phyloP scores from a whole-genome alignment of 2,329 filamentous ascomycete genomes.

The Xylariaceae sp. region DNA sequence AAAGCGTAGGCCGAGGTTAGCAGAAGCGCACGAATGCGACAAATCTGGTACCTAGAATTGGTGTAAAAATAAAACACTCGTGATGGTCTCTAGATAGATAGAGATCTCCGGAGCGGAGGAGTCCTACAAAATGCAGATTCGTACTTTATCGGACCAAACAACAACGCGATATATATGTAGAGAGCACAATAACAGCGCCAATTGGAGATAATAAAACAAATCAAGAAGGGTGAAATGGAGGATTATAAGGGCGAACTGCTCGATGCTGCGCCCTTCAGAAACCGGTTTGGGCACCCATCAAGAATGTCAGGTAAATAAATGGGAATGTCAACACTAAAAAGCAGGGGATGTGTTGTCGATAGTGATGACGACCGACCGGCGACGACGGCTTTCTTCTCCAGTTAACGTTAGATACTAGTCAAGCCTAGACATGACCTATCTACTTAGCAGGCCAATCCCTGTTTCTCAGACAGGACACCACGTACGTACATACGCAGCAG shows the following conservation, averaged over 20 bases:
- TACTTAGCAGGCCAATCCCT: not conserved
- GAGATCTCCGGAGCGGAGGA: too few relatives aligned
- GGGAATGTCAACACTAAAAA: not conserved
- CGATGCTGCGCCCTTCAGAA: not conserved
- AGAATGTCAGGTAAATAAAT: not conserved
- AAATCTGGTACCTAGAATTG: too few relatives aligned
- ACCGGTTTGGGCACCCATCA: not conserved
- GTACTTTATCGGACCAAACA: too few relatives aligned
- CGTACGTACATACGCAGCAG: too few relatives aligned
- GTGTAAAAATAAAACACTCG: too few relatives aligned
- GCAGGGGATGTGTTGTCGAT: not conserved
- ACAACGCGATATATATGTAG: too few relatives aligned
- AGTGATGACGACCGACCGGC: not conserved
- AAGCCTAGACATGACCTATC: not conserved
- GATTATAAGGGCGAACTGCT: not conserved
- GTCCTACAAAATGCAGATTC: too few relatives aligned
- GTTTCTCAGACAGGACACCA: not conserved
- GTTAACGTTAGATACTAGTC: too few relatives aligned
- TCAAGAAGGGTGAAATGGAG: not conserved
- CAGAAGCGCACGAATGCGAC: too few relatives aligned
- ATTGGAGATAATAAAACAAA: not conserved
- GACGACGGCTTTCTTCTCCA: not conserved
- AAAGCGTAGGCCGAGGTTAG: not conserved
- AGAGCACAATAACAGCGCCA: too few relatives aligned
- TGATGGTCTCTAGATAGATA: too few relatives aligned